Conservation (phyloP, 352 stramenopile genomes). For the Phytophthora melonis region DNA sequence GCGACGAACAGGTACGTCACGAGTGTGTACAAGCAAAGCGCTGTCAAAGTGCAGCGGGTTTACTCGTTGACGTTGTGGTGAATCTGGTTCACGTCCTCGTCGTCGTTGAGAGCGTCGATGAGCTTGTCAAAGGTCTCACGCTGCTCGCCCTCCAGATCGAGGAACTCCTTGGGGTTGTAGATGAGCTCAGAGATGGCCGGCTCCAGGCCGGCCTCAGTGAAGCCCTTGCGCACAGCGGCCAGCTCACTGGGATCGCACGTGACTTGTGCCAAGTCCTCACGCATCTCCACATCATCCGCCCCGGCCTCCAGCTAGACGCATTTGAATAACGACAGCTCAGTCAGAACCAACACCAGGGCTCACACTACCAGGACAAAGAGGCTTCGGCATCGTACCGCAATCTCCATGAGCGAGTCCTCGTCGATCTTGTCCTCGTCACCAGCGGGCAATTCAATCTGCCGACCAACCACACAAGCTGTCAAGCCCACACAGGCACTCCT, state of each 20-base stretch:
- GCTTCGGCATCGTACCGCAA: constrained; percentile 50
- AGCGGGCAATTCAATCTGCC: constrained; percentile 54
- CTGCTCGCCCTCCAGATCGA: constrained; percentile 64
- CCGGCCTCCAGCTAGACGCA: constrained; percentile 80
- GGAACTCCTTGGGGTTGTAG: constrained; percentile 83
- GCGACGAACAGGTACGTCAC: neutral
- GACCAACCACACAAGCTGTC: too few relatives aligned
- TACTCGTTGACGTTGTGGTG: constrained; percentile 88
- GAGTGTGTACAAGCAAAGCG: neutral
- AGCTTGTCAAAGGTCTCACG: constrained; percentile 80
- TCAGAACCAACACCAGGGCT: too few relatives aligned
- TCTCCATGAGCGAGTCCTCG: constrained; percentile 80
- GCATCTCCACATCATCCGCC: constrained; percentile 75
- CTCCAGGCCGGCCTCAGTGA: constrained; percentile 64
- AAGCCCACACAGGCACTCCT: too few relatives aligned
- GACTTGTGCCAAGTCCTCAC: constrained; percentile 71
- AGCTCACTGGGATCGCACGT: constrained; percentile 77
- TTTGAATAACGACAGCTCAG: too few relatives aligned
- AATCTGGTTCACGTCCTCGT: constrained; percentile 85
- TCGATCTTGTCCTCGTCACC: constrained; percentile 42
- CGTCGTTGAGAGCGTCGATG: constrained; percentile 76
- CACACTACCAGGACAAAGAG: too few relatives aligned
- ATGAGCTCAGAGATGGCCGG: constrained; percentile 81
- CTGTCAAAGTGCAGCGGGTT: constrained; percentile 1
- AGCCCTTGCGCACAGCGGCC: constrained; percentile 62